phyloP scores from a whole-genome alignment of 1,284 basidiomycete species.

The Puccinia coronata region DNA sequence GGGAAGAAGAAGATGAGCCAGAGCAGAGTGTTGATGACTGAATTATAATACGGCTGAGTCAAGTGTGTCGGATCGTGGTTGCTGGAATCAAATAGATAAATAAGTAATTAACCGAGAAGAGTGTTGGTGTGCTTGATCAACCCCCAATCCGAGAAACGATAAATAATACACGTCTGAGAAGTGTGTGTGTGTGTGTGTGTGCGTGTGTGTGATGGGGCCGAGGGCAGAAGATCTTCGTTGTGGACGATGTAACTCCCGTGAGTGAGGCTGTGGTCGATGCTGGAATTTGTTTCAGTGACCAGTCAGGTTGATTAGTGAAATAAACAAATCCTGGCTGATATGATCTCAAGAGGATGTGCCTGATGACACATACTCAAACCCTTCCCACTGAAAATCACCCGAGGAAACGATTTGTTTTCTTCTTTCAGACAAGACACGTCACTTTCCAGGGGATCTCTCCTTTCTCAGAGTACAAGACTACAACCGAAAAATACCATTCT shows the following conservation, averaged over 20 bases:
- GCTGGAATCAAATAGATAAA: background rate
- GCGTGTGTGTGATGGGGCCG: background rate
- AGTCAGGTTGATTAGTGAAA: background rate
- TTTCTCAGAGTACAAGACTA: too few relatives aligned
- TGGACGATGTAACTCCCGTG: background rate
- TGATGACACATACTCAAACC: too few relatives aligned
- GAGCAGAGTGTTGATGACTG: too few relatives aligned
- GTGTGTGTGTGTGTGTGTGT: background rate
- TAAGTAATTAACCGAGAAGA: too few relatives aligned
- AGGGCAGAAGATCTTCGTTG: slow-evolving; percentile 1
- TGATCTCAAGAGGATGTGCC: background rate
- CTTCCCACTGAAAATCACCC: too few relatives aligned
- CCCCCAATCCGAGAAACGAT: background rate
- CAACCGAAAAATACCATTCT: too few relatives aligned
- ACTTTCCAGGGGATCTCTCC: too few relatives aligned
- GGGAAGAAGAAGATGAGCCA: too few relatives aligned
- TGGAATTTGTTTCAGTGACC: background rate
- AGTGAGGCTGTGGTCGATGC: background rate
- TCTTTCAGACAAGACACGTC: too few relatives aligned
- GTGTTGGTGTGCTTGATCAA: background rate
- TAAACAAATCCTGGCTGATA: background rate
- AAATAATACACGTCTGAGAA: background rate
- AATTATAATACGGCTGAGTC: too few relatives aligned
- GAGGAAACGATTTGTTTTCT: too few relatives aligned
- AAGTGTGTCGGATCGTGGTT: too few relatives aligned